Evolutionary conservation across 1,139 yeast species (phyloP).

Genomic region (Candida labiduridarum): DNA sequence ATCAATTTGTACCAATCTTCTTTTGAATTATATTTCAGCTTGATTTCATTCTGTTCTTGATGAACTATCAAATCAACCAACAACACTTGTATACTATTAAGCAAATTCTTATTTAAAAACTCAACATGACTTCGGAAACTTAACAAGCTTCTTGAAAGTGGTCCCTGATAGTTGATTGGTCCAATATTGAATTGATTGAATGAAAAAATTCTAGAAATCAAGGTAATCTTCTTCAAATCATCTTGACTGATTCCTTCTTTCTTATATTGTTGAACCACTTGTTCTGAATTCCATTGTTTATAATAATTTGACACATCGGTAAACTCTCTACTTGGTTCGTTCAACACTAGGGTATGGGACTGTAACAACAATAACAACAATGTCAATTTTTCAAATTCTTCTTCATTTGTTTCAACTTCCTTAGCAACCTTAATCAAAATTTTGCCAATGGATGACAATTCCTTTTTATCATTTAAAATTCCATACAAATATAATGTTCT

Average conservation of each 20-base stretch:
- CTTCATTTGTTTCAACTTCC: constrained; percentile 4
- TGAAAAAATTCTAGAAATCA: constrained; percentile 62
- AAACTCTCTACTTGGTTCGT: constrained; percentile 33
- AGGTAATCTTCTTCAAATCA: constrained; percentile 39
- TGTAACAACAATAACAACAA: constrained; percentile 47
- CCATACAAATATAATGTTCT: constrained; percentile 61
- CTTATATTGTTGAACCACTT: constrained; percentile 21
- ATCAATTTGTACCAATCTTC: constrained; percentile 62
- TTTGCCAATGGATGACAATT: constrained; percentile 60
- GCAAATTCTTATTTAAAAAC: constrained; percentile 51
- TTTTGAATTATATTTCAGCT: constrained; percentile 34
- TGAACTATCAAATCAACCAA: constrained; percentile 53
- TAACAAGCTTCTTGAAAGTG: constrained; percentile 64
- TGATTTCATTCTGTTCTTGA: constrained; percentile 52
- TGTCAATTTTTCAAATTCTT: constrained; percentile 39
- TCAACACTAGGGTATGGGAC: constrained; percentile 31
- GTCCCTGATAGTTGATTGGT: constrained; percentile 68
- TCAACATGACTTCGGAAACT: constrained; percentile 69
- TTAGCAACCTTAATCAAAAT: constrained; percentile 42
- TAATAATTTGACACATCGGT: constrained; percentile 38
- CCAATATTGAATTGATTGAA: constrained; percentile 54
- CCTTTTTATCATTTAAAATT: constrained; percentile 48
- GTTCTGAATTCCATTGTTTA: constrained; percentile 21
- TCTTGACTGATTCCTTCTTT: constrained; percentile 23
- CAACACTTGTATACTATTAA: constrained; percentile 59